These are phyloP conservation scores for Porpolomopsis calyptriformis DNA, from an alignment of 768 basidiomycete species.

Conservation along the genomic window DNA sequence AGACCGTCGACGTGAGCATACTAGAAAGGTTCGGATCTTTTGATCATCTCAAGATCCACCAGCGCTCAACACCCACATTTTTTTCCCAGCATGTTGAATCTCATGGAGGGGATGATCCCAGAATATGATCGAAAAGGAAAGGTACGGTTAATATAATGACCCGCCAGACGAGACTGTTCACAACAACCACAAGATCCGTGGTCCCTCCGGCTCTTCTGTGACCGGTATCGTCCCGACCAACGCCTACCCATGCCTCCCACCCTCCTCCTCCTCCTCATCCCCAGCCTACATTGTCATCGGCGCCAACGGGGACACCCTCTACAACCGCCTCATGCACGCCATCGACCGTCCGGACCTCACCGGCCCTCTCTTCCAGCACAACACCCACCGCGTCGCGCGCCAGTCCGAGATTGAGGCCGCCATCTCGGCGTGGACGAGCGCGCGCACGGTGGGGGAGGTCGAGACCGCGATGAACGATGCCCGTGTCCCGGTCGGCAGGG, in stretches of 20 bases:
- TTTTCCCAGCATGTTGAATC: conserved; percentile 50
- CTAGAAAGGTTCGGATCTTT: conserved; percentile 43
- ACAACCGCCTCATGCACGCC: conserved; percentile 52
- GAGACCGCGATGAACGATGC: conserved; percentile 36
- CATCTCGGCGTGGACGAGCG: conserved; percentile 49
- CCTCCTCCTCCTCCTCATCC: conserved; percentile 21
- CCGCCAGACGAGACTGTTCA: background rate
- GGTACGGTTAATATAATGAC: conserved; percentile 23
- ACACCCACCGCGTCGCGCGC: conserved; percentile 49
- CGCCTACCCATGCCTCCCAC: conserved; percentile 55
- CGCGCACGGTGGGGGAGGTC: conserved; percentile 43
- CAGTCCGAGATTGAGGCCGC: conserved; percentile 58
- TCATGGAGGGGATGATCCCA: conserved; percentile 70
- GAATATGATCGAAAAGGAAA: conserved; percentile 66
- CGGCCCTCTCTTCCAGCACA: conserved; percentile 43
- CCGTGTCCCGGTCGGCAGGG: conserved; percentile 55
- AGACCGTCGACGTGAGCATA: conserved; percentile 67
- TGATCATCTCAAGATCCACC: background rate
- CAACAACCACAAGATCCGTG: conserved; percentile 36
- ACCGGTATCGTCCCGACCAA: conserved; percentile 71
- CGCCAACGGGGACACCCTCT: conserved; percentile 62
- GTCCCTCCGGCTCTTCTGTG: conserved; percentile 65
- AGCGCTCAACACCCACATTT: background rate
- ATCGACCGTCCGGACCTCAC: conserved; percentile 51
- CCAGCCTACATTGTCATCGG: conserved; percentile 60